A percentile compares a stretch with the other conserved stretches of the same genome.
Evolutionary conservation across 352 stramenopile genomes (phyloP).

Genomic region (Phytophthora podocarpi): DNA sequence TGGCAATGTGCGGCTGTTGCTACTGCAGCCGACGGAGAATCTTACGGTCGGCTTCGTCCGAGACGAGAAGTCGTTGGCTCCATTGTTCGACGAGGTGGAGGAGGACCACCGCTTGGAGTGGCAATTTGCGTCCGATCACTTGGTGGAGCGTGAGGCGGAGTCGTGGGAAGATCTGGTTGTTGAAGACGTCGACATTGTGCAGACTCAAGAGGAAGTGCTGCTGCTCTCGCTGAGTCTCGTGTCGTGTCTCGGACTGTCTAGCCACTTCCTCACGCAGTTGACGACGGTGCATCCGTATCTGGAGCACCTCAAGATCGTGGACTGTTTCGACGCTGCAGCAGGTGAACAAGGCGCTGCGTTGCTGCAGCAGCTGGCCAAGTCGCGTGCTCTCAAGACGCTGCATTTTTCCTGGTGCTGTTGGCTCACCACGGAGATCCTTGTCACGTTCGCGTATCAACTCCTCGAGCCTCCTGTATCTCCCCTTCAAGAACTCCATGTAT

Average conservation of each 20-base stretch:
- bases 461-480: slow-evolving; percentile 54
- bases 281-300: slow-evolving; percentile 53
- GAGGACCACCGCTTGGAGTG: slow-evolving; percentile 48
- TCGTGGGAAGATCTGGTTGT: slow-evolving; percentile 78
- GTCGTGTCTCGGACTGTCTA: slow-evolving; percentile 65
- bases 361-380: slow-evolving; percentile 57
- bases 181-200: slow-evolving; percentile 69
- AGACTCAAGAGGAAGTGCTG: slow-evolving; percentile 55
- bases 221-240: slow-evolving; percentile 71
- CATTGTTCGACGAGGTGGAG: slow-evolving; percentile 43
- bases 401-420: slow-evolving; percentile 85
- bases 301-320: slow-evolving; percentile 63
- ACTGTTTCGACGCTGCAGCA: slow-evolving; percentile 69
- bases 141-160: slow-evolving; percentile 50
- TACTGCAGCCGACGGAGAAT: slow-evolving; percentile 60
- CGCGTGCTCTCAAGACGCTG: slow-evolving; percentile 62
- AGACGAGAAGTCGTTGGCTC: slow-evolving; percentile 52
- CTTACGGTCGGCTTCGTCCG: slow-evolving; percentile 78
- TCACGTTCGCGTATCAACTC: slow-evolving; percentile 72
- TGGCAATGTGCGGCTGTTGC: slow-evolving; percentile 61
- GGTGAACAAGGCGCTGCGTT: slow-evolving; percentile 46
- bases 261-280: slow-evolving; percentile 52
- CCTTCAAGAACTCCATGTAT: slow-evolving; percentile 57
- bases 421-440: slow-evolving; percentile 78
- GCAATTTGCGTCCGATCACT: slow-evolving; percentile 33